A percentile compares a stretch with the other conserved stretches of the same genome.
phyloP scores from a whole-genome alignment of 148 eudicot species.

The Rhododendron mucronatum region DNA sequence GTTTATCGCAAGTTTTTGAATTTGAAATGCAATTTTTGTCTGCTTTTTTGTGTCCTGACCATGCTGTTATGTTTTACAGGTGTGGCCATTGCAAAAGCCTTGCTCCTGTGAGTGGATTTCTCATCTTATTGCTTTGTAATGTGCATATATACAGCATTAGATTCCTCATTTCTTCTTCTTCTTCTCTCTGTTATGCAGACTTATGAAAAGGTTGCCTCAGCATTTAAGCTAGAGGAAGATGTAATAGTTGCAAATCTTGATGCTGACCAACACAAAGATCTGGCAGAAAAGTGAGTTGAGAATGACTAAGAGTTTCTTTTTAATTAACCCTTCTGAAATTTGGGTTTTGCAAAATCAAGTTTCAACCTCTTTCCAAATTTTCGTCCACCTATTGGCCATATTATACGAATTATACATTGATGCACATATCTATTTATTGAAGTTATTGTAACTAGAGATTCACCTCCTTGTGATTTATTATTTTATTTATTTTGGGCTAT shows the following conservation, averaged over 20 bases:
- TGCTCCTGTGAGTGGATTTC: constrained; percentile 72
- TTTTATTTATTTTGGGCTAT: neutral
- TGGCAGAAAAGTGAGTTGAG: constrained; percentile 75
- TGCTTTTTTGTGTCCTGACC: constrained; percentile 8
- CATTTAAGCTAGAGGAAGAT: constrained; percentile 67
- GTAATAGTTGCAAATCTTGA: constrained; percentile 91
- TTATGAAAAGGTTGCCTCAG: constrained; percentile 90
- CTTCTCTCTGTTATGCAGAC: constrained; percentile 36
- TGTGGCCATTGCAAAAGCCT: constrained; percentile 97
- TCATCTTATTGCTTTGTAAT: constrained; percentile 1
- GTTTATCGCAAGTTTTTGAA: neutral
- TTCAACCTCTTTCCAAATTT: neutral
- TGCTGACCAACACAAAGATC: constrained; percentile 79
- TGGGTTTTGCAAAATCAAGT: neutral
- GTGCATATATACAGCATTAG: neutral
- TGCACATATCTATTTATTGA: neutral
- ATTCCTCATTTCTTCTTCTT: constrained; percentile 2
- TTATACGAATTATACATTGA: neutral
- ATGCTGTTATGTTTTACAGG: constrained; percentile 43
- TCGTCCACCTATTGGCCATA: neutral
- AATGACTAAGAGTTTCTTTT: neutral
- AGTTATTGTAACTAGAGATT: neutral
- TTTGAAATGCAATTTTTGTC: neutral
- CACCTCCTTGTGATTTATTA: neutral
- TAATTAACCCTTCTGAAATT: neutral